A percentile compares a stretch with the other conserved stretches of the same genome.
phyloP scores from a whole-genome alignment of 2,329 filamentous ascomycete species.

The Penicillium sp. region DNA sequence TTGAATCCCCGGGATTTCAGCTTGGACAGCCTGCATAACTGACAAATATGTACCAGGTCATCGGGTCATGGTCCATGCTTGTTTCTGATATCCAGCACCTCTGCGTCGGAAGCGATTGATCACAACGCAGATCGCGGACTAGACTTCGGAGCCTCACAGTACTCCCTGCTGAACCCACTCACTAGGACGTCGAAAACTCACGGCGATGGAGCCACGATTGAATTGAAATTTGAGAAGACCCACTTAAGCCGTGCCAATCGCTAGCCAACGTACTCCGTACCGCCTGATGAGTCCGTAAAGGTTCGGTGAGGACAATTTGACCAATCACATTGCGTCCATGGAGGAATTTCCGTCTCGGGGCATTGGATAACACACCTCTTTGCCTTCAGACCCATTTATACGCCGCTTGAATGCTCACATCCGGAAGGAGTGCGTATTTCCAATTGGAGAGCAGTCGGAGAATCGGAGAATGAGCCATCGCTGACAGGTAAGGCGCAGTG shows the following conservation, averaged over 20 bases:
- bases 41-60: not conserved
- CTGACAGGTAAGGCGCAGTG: constrained; percentile 56
- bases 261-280: constrained; percentile 34
- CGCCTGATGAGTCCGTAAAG: constrained; percentile 56
- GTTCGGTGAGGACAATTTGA: constrained; percentile 64
- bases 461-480: constrained; percentile 54
- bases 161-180: not conserved
- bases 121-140: constrained; percentile 8
- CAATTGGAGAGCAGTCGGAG: not conserved
- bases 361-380: constrained; percentile 64
- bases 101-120: not conserved
- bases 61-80: not conserved
- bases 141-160: constrained; percentile 1
- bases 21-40: not conserved
- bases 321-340: constrained; percentile 69
- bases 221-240: constrained; percentile 71
- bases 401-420: constrained; percentile 72
- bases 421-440: constrained; percentile 62
- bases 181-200: constrained; percentile 57
- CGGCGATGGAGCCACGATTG: constrained; percentile 70
- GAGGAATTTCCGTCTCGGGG: constrained; percentile 59
- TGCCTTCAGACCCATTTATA: constrained; percentile 78
- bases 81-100: not conserved
- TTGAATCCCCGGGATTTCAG: not conserved
- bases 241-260: constrained; percentile 58